Conservation (phyloP, 371 early-diverging fungal genomes). For the Conidiobolus incongruus region DNA sequence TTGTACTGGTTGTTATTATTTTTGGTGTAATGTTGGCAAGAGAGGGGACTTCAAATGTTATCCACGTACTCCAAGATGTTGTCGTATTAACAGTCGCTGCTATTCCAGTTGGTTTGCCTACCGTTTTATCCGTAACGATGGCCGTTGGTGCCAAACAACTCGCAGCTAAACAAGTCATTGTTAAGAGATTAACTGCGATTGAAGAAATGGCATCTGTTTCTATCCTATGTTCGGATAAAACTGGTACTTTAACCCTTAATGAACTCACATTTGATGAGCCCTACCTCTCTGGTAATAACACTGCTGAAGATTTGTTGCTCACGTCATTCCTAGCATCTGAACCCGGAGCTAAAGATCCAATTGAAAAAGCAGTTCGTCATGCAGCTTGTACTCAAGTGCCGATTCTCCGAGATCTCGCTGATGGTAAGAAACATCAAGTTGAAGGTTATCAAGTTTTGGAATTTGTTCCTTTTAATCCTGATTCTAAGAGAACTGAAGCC, state of each 20-base stretch:
- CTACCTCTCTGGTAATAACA: slow-evolving; percentile 42
- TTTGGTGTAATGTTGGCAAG: slow-evolving; percentile 43
- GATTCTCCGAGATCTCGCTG: slow-evolving; percentile 19
- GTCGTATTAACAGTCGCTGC: slow-evolving; percentile 88
- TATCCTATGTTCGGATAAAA: slow-evolving; percentile 89
- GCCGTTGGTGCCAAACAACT: slow-evolving; percentile 85
- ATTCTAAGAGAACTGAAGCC: slow-evolving; percentile 74
- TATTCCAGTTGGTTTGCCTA: slow-evolving; percentile 89
- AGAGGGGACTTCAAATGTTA: slow-evolving; percentile 6
- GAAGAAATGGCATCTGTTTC: slow-evolving; percentile 88
- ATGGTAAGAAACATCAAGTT: slow-evolving; percentile 26
- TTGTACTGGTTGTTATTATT: slow-evolving; percentile 59
- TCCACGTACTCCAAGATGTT: slow-evolving; percentile 49
- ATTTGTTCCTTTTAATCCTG: slow-evolving; percentile 82
- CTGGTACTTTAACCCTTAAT: slow-evolving; percentile 88
- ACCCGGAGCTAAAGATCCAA: slow-evolving; percentile 75
- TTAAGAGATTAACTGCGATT: slow-evolving; percentile 82
- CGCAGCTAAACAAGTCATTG: slow-evolving; percentile 80
- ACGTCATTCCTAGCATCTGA: slow-evolving; percentile 73
- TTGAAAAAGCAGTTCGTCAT: slow-evolving; percentile 68
- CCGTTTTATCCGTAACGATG: slow-evolving; percentile 94
- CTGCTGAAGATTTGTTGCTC: slow-evolving; percentile 59
- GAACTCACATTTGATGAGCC: slow-evolving; percentile 79
- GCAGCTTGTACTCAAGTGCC: slow-evolving; percentile 60
- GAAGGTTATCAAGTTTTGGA: slow-evolving; percentile 69